Evolutionary conservation across 1,284 basidiomycete species (phyloP).

Genomic region (Rhodotorula sp.): DNA sequence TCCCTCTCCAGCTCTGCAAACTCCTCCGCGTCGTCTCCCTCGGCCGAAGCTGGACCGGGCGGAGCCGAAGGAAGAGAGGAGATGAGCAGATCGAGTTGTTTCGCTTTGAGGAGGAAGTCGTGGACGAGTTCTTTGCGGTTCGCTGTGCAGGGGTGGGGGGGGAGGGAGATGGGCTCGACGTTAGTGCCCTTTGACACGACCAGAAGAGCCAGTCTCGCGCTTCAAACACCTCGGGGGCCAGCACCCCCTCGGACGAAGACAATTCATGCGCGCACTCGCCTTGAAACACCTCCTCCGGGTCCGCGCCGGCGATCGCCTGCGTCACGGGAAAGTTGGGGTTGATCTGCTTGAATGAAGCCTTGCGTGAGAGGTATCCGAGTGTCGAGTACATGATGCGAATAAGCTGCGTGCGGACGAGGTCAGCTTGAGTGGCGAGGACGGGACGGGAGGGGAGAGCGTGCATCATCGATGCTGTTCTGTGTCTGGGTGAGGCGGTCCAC

Average conservation of each 20-base stretch:
- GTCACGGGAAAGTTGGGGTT: constrained; percentile 69
- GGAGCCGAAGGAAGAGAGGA: constrained; percentile 68
- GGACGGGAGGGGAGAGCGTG: not conserved
- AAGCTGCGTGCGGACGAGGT: constrained; percentile 54
- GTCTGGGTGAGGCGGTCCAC: constrained; percentile 42
- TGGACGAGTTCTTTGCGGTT: constrained; percentile 74
- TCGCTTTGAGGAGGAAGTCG: constrained; percentile 75
- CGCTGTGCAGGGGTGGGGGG: constrained; percentile 51
- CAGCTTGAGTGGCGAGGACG: not conserved
- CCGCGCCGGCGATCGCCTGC: constrained; percentile 67
- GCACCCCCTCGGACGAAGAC: not conserved
- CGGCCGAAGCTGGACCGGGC: constrained; percentile 57
- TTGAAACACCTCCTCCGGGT: constrained; percentile 66
- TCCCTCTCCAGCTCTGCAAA: constrained; percentile 64
- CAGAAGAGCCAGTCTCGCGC: not conserved
- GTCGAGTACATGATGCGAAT: constrained; percentile 76
- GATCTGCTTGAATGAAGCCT: constrained; percentile 69
- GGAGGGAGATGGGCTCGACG: not conserved
- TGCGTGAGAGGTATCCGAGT: constrained; percentile 68
- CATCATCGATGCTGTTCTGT: constrained; percentile 35
- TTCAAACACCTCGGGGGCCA: not conserved
- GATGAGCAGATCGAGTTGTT: constrained; percentile 76
- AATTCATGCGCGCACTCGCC: constrained; percentile 52
- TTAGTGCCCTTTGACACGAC: too few relatives aligned
- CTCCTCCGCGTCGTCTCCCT: constrained; percentile 43